Evolutionary conservation across 139 green algal species (phyloP), one percentile per base, ranked within the genome.

Genomic region (Zygnema circumcarinatum): DNA sequence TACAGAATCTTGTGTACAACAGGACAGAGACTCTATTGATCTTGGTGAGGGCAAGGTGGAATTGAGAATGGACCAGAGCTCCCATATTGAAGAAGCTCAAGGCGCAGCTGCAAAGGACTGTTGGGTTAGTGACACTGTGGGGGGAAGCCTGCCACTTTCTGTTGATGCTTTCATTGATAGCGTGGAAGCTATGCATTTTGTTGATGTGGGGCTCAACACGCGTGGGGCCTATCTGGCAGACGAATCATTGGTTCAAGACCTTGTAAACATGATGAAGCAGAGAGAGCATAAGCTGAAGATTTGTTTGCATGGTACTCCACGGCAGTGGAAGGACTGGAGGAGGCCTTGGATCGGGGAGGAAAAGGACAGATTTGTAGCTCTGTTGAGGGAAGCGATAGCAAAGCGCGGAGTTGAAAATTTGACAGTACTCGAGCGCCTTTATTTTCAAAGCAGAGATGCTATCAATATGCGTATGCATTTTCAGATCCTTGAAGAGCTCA

Each of bases 161-260:
- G 16, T 38, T 40, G 31, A 52, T 3, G 20, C 29, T n/a, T 67
- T 90, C 3, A 21, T 90, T 11, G 38, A 68, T 29, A 82, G 20
- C 2, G 79, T 91, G 33, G 38, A 72, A 29, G 87, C 31, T 69
- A 7, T 96, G 47, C 93, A 95, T 53, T 95, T 82, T 62, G 35
- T 95, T 25, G 93, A 95, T 84, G 92, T 86, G 7, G 93, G 93
- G 2, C 86, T 95, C 41, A 95, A 95, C 69, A 91, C 88, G 33
- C 67, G 62, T 2, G 93, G 93, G 3, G 93, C 75, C 0, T 92
- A 93, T 74, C 33, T 88, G 11, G 90, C 92, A n/a, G 84, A 92
- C 75, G 74, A 56, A 20, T 52, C 74, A 7, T 36, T 82, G 7
- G 33, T 86, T 7, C 3, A 33, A 3, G 25, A 35, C 22, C 29